Conservation (phyloP, 2,329 filamentous ascomycete species). For the Penicillium verrucosum region DNA sequence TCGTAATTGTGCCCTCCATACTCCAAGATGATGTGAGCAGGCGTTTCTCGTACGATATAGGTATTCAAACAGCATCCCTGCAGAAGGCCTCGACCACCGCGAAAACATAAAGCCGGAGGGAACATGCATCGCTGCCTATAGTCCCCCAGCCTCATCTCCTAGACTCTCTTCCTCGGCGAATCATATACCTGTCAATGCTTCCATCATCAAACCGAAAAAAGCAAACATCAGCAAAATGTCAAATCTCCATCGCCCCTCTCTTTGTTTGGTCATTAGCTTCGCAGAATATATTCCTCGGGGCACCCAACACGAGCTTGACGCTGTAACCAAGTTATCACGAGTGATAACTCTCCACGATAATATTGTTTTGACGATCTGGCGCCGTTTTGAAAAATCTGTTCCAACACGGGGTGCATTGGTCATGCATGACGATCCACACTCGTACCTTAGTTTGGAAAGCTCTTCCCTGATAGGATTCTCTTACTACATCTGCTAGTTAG, state of each 20-base stretch:
- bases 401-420: slow-evolving; percentile 4
- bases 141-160: slow-evolving; percentile 11
- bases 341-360: background rate
- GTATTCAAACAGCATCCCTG: background rate
- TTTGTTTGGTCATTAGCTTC: background rate
- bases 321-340: slow-evolving; percentile 1
- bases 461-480: background rate
- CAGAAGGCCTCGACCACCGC: background rate
- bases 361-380: background rate
- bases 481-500: background rate
- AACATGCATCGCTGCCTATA: slow-evolving; percentile 1
- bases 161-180: slow-evolving; percentile 4
- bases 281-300: background rate
- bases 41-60: background rate
- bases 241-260: slow-evolving; percentile 1
- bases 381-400: background rate
- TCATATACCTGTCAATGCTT: slow-evolving; percentile 8
- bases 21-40: background rate
- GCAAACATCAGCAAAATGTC: slow-evolving; percentile 8
- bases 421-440: slow-evolving; percentile 7
- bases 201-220: slow-evolving; percentile 9
- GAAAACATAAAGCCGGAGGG: background rate
- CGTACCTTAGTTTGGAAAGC: background rate
- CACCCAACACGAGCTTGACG: slow-evolving; percentile 7
- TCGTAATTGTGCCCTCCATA: background rate